Base-by-base conservation (phyloP, 1,139 yeast genomes). In the Hemisphaericaspora xylofermentans region DNA sequence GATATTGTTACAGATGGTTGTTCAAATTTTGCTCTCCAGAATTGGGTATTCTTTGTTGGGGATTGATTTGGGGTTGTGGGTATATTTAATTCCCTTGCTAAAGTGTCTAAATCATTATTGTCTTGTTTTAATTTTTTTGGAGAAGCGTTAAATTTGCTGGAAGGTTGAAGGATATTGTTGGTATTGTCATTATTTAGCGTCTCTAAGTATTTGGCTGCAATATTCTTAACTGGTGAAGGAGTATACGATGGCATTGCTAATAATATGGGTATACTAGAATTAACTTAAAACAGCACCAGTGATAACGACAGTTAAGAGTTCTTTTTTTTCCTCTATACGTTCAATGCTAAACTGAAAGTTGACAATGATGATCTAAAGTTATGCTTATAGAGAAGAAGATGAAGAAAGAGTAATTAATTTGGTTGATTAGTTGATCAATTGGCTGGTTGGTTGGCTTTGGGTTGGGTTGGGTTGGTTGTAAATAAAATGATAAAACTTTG, bases 1-100 rank as follows among this genome's bases (percentile, higher is more conserved):
- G 73, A 64, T 2, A 72, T 71, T 0, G 76, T 72, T 0, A 70
- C 77, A 8, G 75, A 69, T 2, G 75, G 74, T 0, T 75, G 62
- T 43, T 70, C 76, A 45, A 64, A 72, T 36, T 63, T 60, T n/a
- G 68, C 52, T 35, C 68, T 54, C 14, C 69, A 52, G 21, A 65
- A 49, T 3, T 60, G 61, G 2, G 63, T 58, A 13, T 7, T 13
- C 39, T 61, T 65, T 16, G 63, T 52, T 5, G 70, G 65, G 22
- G 61, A 54, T 4, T 53, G 38, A 2, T 52, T 39, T 1, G 65
- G 61, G 8, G 22, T 19, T 19, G 5, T 3, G 61, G 19, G 57
- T 17, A 63, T 50, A 42, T 67, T 59, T 47, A 72, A 54, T 48
- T 72, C 69, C 36, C 61, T 56, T 4, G 76, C 76, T 40, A 72